phyloP scores from a whole-genome alignment of 306 rosid species.

The Medicago truncatula region MtrunA17r5.0-ANR NC_053045.1:36599001-36599500 shows the following conservation, averaged over 20 bases:
- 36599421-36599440: no score
- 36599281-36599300: no score
- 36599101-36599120: not conserved
- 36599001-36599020: slow-evolving; percentile 38
- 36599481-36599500: no score
- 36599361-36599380: no score
- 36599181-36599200: not conserved
- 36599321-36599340: no score
- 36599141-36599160: not conserved
- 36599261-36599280: no score
- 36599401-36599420: no score
- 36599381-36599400: no score
- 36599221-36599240: not conserved
- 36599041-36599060: slow-evolving; percentile 40
- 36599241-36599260: not conserved
- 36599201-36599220: not conserved
- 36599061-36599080: slow-evolving; percentile 32
- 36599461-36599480: no score
- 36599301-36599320: no score
- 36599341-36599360: no score
- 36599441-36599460: no score
- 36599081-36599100: slow-evolving; percentile 23
- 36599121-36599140: not conserved
- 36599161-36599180: not conserved
- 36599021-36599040: slow-evolving; percentile 39